Evolutionary conservation across 257 asterid genomes (phyloP).

Genomic region (Solanum neorickii): DNA sequence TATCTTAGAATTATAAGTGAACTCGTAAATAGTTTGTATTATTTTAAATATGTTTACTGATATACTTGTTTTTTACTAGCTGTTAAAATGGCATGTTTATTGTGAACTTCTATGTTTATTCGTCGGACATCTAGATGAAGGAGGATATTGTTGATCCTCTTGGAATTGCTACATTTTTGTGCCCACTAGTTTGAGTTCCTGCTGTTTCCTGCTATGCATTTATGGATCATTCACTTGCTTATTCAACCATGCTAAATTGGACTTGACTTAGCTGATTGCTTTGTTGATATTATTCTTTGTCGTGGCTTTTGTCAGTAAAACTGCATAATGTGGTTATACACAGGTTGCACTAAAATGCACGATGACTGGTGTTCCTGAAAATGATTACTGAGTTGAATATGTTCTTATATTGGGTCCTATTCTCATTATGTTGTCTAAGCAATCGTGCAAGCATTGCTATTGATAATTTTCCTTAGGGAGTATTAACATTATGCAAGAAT

Average conservation of each 20-base stretch:
- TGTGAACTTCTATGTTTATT: background rate
- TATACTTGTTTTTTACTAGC: background rate
- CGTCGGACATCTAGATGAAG: background rate
- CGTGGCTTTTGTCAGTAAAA: background rate
- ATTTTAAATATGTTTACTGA: background rate
- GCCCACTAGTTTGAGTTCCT: background rate
- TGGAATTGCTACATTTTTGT: background rate
- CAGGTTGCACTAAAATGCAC: background rate
- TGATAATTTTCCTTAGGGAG: background rate
- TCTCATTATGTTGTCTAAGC: background rate
- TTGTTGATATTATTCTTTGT: background rate
- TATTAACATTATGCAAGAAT: background rate
- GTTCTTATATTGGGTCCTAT: background rate
- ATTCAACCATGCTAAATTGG: background rate
- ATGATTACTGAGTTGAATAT: background rate
- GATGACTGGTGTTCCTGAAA: background rate
- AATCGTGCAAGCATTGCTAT: background rate
- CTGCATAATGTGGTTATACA: background rate
- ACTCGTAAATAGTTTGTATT: too few relatives aligned
- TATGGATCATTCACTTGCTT: background rate
- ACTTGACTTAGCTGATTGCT: background rate
- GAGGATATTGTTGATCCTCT: background rate
- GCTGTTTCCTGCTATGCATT: background rate
- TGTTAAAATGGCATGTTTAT: background rate
- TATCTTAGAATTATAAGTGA: background rate